Evolutionary conservation across 2,329 filamentous ascomycete genomes (phyloP).

Genomic region (Scopulariopsis brevicaulis): DNA sequence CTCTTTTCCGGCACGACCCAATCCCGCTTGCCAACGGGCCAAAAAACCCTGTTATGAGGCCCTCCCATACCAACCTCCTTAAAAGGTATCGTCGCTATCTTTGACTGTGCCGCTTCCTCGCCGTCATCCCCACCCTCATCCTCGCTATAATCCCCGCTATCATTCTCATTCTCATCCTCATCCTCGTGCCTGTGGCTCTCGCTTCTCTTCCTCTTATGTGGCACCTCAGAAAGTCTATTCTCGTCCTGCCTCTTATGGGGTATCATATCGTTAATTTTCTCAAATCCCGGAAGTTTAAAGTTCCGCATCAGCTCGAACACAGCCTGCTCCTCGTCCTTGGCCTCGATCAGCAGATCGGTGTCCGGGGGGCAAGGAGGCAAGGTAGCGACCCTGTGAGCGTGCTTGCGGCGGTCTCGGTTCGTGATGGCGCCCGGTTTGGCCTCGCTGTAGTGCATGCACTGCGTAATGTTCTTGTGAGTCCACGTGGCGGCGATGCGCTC

Average conservation of each 20-base stretch:
- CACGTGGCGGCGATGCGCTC: slow-evolving; percentile 74
- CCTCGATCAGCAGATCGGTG: slow-evolving; percentile 98
- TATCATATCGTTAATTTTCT: slow-evolving; percentile 64
- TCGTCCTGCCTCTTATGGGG: slow-evolving; percentile 71
- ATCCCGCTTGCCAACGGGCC: too few relatives aligned
- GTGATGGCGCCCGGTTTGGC: slow-evolving; percentile 55
- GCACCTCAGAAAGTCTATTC: slow-evolving; percentile 21
- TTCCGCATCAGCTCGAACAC: slow-evolving; percentile 89
- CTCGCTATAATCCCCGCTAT: too few relatives aligned
- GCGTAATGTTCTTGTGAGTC: slow-evolving; percentile 71
- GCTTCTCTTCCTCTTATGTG: too few relatives aligned
- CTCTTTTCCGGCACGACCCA: too few relatives aligned
- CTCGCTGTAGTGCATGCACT: slow-evolving; percentile 97
- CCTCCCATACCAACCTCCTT: too few relatives aligned
- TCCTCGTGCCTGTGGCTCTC: too few relatives aligned
- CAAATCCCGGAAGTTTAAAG: slow-evolving; percentile 72
- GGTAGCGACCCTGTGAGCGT: slow-evolving; percentile 66
- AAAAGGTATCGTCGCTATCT: too few relatives aligned
- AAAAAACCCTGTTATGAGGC: too few relatives aligned
- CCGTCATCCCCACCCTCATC: too few relatives aligned
- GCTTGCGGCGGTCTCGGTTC: slow-evolving; percentile 67
- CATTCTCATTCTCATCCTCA: too few relatives aligned
- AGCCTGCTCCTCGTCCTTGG: slow-evolving; percentile 95
- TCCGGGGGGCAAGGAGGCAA: slow-evolving; percentile 71
- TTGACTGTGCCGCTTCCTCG: too few relatives aligned